Percentiles rank a stretch among this genome's conserved stretches.
phyloP scores from a whole-genome alignment of 2,329 filamentous ascomycete genomes.

The Microcera coccophila region DNA sequence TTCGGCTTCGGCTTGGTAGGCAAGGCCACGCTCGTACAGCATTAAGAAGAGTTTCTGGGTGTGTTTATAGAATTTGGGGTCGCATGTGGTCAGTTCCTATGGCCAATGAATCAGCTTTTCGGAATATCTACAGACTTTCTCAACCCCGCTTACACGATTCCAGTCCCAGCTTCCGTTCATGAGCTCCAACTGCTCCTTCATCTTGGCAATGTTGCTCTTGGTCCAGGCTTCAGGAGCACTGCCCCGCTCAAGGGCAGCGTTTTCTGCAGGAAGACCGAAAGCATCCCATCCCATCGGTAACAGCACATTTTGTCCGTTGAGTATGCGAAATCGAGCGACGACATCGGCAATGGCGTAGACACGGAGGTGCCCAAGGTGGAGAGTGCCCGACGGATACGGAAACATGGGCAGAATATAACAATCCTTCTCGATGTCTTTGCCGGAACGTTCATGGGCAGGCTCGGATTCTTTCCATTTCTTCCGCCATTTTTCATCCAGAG shows the following conservation, averaged over 20 bases:
- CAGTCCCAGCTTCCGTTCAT: conserved; percentile 86
- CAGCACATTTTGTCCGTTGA: conserved; percentile 71
- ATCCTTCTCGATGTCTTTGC: conserved; percentile 27
- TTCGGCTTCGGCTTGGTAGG: conserved; percentile 76
- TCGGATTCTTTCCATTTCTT: conserved; percentile 37
- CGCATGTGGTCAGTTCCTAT: conserved; percentile 79
- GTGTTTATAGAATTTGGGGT: conserved; percentile 82
- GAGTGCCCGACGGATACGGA: conserved; percentile 80
- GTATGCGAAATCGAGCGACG: conserved; percentile 68
- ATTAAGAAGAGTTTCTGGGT: conserved; percentile 82
- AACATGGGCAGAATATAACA: conserved; percentile 87
- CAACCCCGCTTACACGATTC: conserved; percentile 62
- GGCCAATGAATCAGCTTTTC: conserved; percentile 6
- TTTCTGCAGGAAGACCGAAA: conserved; percentile 86
- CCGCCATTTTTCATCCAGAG: conserved; percentile 51
- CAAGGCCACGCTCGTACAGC: conserved; percentile 68
- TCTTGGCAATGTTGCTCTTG: conserved; percentile 70
- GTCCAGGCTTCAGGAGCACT: conserved; percentile 79
- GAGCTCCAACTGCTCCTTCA: conserved; percentile 74
- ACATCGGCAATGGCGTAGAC: conserved; percentile 91
- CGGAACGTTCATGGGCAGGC: conserved; percentile 3
- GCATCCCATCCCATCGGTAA: conserved; percentile 96
- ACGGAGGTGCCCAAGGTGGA: conserved; percentile 82
- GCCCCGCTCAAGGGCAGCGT: conserved; percentile 80
- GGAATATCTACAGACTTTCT: neutral